Conservation (phyloP, 495 filamentous ascomycete genomes). For the Letharia lupina region DNA sequence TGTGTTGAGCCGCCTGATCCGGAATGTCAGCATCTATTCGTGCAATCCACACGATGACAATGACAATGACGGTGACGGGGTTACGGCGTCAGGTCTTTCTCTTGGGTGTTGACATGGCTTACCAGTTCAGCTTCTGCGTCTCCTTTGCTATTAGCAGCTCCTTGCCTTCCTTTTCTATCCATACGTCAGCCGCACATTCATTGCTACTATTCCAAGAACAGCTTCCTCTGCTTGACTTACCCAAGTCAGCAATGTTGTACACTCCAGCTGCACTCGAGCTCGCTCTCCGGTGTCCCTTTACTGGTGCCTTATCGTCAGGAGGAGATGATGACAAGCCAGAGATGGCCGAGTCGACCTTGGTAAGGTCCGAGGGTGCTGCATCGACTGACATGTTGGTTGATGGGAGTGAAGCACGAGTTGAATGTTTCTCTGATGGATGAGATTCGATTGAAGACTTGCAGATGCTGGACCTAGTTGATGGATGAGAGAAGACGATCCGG, state of each 20-base stretch:
- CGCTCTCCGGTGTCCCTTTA: conserved; percentile 52
- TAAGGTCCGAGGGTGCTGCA: conserved; percentile 37
- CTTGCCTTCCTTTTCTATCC: conserved; percentile 62
- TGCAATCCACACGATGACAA: background rate
- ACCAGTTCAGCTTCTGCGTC: conserved; percentile 88
- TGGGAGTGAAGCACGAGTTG: background rate
- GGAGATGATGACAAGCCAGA: conserved; percentile 63
- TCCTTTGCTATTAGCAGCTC: conserved; percentile 73
- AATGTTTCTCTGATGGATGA: conserved; percentile 16
- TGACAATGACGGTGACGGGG: background rate
- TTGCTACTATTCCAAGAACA: background rate
- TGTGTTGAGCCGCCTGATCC: conserved; percentile 76
- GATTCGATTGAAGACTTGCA: conserved; percentile 12
- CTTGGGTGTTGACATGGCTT: conserved; percentile 30
- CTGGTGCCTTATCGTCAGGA: conserved; percentile 42
- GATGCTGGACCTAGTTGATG: conserved; percentile 6
- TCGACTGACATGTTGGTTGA: conserved; percentile 54
- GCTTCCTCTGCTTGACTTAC: conserved; percentile 41
- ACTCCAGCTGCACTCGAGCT: conserved; percentile 62
- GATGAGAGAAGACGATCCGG: conserved; percentile 20
- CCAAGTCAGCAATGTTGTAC: conserved; percentile 76
- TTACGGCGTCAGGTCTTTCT: background rate
- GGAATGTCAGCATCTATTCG: conserved; percentile 5
- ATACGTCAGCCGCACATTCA: conserved; percentile 24
- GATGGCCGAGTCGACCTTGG: conserved; percentile 82